These are phyloP conservation scores for Ogataea sp. DNA, from an alignment of 805 yeast genomes.

Conservation along the genomic window DNA sequence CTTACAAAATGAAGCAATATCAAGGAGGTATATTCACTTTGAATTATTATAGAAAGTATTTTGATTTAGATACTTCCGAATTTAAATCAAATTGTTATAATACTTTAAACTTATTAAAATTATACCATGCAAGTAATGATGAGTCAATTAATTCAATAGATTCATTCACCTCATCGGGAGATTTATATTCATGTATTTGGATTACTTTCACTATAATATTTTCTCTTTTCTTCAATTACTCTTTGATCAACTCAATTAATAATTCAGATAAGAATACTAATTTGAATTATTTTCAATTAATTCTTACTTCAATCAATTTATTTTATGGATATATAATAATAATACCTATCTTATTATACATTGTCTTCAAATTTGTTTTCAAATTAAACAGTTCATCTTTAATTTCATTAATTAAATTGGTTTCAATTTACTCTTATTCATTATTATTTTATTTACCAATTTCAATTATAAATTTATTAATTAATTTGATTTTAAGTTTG, in stretches of 20 bases:
- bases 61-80: conserved; percentile 59
- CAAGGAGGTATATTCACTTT: conserved; percentile 45
- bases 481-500: conserved; percentile 42
- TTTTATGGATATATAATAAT: conserved; percentile 70
- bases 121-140: too few species aligned
- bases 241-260: conserved; percentile 60
- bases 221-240: conserved; percentile 65
- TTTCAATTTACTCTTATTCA: conserved; percentile 81
- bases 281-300: conserved; percentile 48
- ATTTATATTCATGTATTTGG: conserved; percentile 88
- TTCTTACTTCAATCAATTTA: conserved; percentile 60
- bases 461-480: conserved; percentile 49
- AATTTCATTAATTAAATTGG: conserved; percentile 45
- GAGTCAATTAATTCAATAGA: too few species aligned
- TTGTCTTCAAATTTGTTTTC: conserved; percentile 41
- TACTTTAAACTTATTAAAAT: conserved; percentile 48
- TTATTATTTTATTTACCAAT: conserved; percentile 83
- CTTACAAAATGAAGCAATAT: conserved; percentile 12
- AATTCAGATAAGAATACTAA: conserved; percentile 39
- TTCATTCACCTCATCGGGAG: conserved; percentile 46
- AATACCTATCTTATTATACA: conserved; percentile 51
- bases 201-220: conserved; percentile 76
- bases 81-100: conserved; percentile 46
- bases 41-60: conserved; percentile 54
- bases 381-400: conserved; percentile 38